Base-by-base conservation (phyloP, 2,329 filamentous ascomycete species). In the Fusarium sp. region DNA sequence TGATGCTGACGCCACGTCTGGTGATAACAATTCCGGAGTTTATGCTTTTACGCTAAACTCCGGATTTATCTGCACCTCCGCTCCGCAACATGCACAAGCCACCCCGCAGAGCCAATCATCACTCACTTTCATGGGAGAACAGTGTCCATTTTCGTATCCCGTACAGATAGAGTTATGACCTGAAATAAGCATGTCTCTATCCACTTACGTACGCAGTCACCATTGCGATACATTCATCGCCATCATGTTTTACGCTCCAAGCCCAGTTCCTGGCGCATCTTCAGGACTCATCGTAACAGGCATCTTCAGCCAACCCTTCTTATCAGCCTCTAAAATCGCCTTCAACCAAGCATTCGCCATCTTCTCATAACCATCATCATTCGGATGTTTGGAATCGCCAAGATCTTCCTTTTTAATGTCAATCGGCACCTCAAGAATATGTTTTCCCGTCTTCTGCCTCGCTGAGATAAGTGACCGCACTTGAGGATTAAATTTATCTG, bases 261-360 rank as follows among this genome's bases (percentile, higher is more conserved):
- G 28, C 4, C 65, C 65, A 28, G 65, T 68, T 5, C 65, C 65
- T 1, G 65, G 64, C 4, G 65, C 65, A 63, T 68, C 65, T 5
- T 54, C 51, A 35, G 48, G 45, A 3, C 42, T 68, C 57, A 68
- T 63, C 20, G 56, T 57, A 7, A 61, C 10, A 22, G 71, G 71
- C 24, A 16, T 60, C 58, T 73, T 58, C 39, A 73, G 8, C 70
- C 70, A 73, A 16, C 66, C 70, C 24, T 45, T 72, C 30, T 50
- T 33, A 14, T 71, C 55, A 22, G 70, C 71, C 20, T 68, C 58
- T 0, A 58, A 12, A 36, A 73, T 73, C 13, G 51, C 66, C n/a
- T 71, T 51, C 9, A 71, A 18, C 71, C 71, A 73, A 15, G 71
- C 70, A 24, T 67, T 33, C 4, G 71, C 66, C 71, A 73, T 73